Evolutionary conservation across 495 filamentous ascomycete genomes (phyloP).

Genomic region (Aspergillus bertholletiae): DNA sequence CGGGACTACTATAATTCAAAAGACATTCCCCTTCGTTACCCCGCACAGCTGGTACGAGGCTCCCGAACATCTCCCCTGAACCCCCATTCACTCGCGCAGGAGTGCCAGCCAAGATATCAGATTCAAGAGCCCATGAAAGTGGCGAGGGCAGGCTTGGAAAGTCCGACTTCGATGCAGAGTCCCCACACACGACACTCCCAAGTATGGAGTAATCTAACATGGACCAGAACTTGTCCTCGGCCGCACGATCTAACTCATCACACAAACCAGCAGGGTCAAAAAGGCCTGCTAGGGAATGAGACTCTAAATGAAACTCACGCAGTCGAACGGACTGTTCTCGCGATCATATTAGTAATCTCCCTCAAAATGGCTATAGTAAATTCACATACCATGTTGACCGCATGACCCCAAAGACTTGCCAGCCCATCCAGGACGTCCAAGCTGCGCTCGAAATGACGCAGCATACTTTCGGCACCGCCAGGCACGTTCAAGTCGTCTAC

Average conservation of each 20-base stretch:
- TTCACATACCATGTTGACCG: slow-evolving; percentile 21
- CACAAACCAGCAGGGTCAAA: slow-evolving; percentile 15
- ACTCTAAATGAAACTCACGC: slow-evolving; percentile 20
- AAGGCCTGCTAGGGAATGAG: slow-evolving; percentile 10
- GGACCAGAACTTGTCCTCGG: slow-evolving; percentile 16
- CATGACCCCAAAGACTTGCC: slow-evolving; percentile 18
- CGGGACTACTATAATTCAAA: too few relatives aligned
- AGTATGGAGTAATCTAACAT: slow-evolving; percentile 23
- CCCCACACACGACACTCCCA: neutral
- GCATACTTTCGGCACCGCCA: slow-evolving; percentile 4
- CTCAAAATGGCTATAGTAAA: neutral
- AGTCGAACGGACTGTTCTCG: slow-evolving; percentile 14
- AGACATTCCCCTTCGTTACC: too few relatives aligned
- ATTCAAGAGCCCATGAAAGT: slow-evolving; percentile 8
- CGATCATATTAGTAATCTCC: neutral
- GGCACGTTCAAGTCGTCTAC: neutral
- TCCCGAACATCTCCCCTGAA: slow-evolving; percentile 8
- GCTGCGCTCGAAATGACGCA: slow-evolving; percentile 15
- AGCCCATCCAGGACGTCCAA: slow-evolving; percentile 15
- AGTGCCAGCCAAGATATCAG: slow-evolving; percentile 3
- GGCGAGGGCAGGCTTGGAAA: slow-evolving; percentile 13
- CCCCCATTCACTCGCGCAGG: neutral
- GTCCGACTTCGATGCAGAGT: neutral
- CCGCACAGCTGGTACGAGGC: slow-evolving; percentile 12
- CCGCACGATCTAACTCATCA: slow-evolving; percentile 15